Evolutionary conservation across 2,329 filamentous ascomycete species (phyloP), one percentile per base, ranked within the genome.

Genomic region (Aspergillus neoniger): DNA sequence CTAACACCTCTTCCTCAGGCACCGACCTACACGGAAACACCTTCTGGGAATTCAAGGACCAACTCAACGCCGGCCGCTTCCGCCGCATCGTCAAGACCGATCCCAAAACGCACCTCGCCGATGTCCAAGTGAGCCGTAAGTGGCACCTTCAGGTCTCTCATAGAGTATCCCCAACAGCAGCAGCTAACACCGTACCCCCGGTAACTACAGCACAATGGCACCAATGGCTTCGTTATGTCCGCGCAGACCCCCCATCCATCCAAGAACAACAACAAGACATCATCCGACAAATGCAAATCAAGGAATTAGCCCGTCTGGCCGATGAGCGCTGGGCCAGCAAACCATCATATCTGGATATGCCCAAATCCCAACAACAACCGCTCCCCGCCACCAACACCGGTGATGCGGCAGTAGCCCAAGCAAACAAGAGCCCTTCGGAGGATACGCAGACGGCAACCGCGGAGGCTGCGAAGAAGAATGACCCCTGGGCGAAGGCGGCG

Each of bases 31-130:
- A 80, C 19, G 86, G 86, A 62, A 88, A 88, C 74, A 88, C 86
- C 9, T 89, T 83, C 73, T 89, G 86, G 86, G 86, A 88, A 69
- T 88, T 88, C 74, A 85, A 84, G 69, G 85, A 87, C 69, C 75
- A 78, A 17, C 63, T 85, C 58, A 84, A 85, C 65, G 72, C 82
- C 41, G 75, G 78, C 43, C 81, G 85, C 47, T 79, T 80, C 63
- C 81, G 86, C 39, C 80, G 86, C 30, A 88, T 88, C 17, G 85
- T 87, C 59, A 81, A 84, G 65, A 84, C 83, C 66, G 77, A 77
- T 44, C 77, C 77, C 7, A 76, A 77, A 63, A 82, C 80, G 8
- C 84, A 87, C 69, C 82, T 82, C 67, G 79, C 80, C 58, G 86
- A 89, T 69, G 83, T 88, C 43, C 80, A 87, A 67, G 81, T 88